phyloP scores from a whole-genome alignment of 306 rosid genomes.

The Dryas alaskensis region DNA sequence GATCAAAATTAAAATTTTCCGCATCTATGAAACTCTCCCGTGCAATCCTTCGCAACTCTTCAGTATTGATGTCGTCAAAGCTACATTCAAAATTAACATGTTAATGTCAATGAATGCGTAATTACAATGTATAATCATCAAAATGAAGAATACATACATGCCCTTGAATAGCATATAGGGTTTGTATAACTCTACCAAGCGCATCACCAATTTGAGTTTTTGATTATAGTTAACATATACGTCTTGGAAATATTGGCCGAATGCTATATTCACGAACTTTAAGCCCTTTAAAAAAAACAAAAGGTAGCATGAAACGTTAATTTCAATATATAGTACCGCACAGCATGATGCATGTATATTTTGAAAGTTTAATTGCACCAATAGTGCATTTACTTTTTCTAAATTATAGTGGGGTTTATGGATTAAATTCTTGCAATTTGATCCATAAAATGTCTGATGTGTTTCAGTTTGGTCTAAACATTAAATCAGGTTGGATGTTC shows the following conservation, averaged over 20 bases:
- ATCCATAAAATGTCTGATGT: no score
- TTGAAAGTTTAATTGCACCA: no score
- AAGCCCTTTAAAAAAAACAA: conserved; percentile 27
- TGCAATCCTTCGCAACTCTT: conserved; percentile 17
- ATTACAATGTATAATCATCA: not conserved
- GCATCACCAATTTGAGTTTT: conserved; percentile 23
- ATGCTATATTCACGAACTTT: conserved; percentile 19
- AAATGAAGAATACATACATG: conserved; percentile 13
- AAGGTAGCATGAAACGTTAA: conserved; percentile 24
- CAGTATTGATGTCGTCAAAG: conserved; percentile 37
- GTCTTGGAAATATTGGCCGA: conserved; percentile 1
- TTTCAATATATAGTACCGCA: no score
- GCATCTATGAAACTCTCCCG: not conserved
- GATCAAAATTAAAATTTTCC: conserved; percentile 34
- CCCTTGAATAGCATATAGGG: conserved; percentile 36
- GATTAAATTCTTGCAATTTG: no score
- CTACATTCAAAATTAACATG: conserved; percentile 18
- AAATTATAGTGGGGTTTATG: no score
- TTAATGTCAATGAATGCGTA: no score
- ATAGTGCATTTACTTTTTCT: no score
- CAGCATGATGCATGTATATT: no score
- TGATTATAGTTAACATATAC: not conserved
- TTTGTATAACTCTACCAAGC: conserved; percentile 35
- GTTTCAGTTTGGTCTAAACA: no score
- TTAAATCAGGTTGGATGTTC: no score